Evolutionary conservation across 73 alveolate genomes (phyloP).

Genomic region (Tetrahymena borealis): DNA sequence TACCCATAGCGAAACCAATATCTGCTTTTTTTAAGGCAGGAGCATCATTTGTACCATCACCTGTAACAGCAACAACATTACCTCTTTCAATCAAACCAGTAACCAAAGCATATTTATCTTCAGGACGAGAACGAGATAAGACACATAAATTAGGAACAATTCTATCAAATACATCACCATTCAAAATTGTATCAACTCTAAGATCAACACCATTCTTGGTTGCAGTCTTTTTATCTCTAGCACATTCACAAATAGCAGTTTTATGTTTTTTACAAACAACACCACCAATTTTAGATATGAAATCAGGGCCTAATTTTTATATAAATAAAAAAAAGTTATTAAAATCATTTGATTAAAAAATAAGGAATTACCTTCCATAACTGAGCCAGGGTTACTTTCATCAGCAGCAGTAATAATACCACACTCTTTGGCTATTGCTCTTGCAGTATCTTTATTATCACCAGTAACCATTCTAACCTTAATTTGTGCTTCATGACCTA

Average conservation of each 20-base stretch:
- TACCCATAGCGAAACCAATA: slow-evolving; percentile 91
- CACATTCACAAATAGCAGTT: slow-evolving; percentile 36
- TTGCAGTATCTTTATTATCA: slow-evolving; percentile 82
- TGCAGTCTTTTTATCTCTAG: slow-evolving; percentile 26
- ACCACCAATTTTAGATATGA: slow-evolving; percentile 75
- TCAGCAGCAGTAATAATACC: slow-evolving; percentile 19
- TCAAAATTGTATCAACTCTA: slow-evolving; percentile 63
- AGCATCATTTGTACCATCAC: slow-evolving; percentile 94
- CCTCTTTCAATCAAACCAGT: slow-evolving; percentile 77
- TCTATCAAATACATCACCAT: slow-evolving; percentile 51
- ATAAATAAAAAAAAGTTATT: background rate
- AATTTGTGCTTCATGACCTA: slow-evolving; percentile 66
- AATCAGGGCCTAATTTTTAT: slow-evolving; percentile 38
- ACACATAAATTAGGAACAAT: slow-evolving; percentile 56
- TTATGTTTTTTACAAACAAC: slow-evolving; percentile 65
- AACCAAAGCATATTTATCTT: slow-evolving; percentile 81
- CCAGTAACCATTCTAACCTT: slow-evolving; percentile 91
- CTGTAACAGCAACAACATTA: slow-evolving; percentile 90
- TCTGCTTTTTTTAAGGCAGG: slow-evolving; percentile 87
- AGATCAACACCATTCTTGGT: slow-evolving; percentile 7
- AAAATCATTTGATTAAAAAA: background rate
- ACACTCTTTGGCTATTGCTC: slow-evolving; percentile 88
- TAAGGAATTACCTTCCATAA: background rate
- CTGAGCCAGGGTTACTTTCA: slow-evolving; percentile 7
- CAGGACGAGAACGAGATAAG: slow-evolving; percentile 85